A percentile compares a stretch with the other conserved stretches of the same genome.
Conservation (phyloP, 2,329 filamentous ascomycete genomes). For the Bretziella fagacearum region DNA sequence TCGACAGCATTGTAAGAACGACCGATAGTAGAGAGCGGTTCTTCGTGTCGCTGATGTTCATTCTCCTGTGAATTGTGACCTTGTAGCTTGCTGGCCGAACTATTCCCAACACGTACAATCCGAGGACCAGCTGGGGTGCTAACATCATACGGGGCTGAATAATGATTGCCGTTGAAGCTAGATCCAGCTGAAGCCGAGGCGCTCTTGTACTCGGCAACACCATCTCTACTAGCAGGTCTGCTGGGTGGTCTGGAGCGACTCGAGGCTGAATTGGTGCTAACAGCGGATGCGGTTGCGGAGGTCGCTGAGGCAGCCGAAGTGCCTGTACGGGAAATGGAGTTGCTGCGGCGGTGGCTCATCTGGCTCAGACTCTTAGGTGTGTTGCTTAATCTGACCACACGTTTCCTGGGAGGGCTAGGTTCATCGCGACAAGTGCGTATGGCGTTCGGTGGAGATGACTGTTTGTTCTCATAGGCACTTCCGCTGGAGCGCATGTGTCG, state of each 20-base stretch:
- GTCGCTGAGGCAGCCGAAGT: constrained; percentile 10
- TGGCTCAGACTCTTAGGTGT: constrained; percentile 30
- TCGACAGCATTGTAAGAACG: constrained; percentile 6
- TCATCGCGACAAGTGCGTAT: constrained; percentile 27
- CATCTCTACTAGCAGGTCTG: constrained; percentile 27
- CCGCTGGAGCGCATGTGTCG: constrained; percentile 33
- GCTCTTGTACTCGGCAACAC: constrained; percentile 25
- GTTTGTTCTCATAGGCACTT: constrained; percentile 24
- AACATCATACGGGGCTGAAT: constrained; percentile 22
- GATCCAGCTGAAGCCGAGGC: constrained; percentile 9
- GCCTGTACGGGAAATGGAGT: constrained; percentile 28
- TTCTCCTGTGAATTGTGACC: not conserved
- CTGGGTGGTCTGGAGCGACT: constrained; percentile 21
- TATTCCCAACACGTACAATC: constrained; percentile 37
- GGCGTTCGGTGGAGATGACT: constrained; percentile 27
- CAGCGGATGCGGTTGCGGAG: constrained; percentile 12
- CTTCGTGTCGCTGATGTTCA: constrained; percentile 4
- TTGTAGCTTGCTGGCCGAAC: constrained; percentile 23
- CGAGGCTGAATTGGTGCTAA: constrained; percentile 16
- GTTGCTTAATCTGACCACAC: constrained; percentile 40
- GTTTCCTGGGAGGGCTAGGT: constrained; percentile 36
- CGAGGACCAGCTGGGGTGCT: constrained; percentile 37
- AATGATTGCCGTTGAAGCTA: constrained; percentile 11
- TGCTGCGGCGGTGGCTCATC: constrained; percentile 30
- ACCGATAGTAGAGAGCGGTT: constrained; percentile 5